Evolutionary conservation across 2,329 filamentous ascomycete genomes (phyloP).

Genomic region (Leptodontidium sp.): DNA sequence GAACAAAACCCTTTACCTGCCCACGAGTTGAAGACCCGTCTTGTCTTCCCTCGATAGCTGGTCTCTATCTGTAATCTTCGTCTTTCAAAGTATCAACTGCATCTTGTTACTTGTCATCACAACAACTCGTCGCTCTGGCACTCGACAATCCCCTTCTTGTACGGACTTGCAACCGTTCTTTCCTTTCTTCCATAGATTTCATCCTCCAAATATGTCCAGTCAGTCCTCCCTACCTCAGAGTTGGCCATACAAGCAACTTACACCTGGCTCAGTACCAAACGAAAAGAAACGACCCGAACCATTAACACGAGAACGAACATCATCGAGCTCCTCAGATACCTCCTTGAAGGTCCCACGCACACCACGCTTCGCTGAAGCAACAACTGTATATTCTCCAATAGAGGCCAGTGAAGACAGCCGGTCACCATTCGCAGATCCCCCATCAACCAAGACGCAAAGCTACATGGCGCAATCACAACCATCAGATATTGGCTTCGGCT

Average conservation of each 20-base stretch:
- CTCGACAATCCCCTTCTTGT: slow-evolving; percentile 35
- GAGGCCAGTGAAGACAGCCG: slow-evolving; percentile 57
- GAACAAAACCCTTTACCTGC: slow-evolving; percentile 44
- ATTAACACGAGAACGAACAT: slow-evolving; percentile 48
- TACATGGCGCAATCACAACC: slow-evolving; percentile 73
- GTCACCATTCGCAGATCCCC: slow-evolving; percentile 67
- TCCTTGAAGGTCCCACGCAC: slow-evolving; percentile 72
- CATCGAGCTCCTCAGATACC: slow-evolving; percentile 51
- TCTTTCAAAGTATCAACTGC: slow-evolving; percentile 25
- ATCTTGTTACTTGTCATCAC: slow-evolving; percentile 20
- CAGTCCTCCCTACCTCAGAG: slow-evolving; percentile 32
- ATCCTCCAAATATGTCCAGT: slow-evolving; percentile 40
- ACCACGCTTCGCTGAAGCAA: slow-evolving; percentile 83
- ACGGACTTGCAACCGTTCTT: slow-evolving; percentile 27
- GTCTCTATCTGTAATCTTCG: slow-evolving; percentile 47
- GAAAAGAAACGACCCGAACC: slow-evolving; percentile 44
- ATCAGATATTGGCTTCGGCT: slow-evolving; percentile 91
- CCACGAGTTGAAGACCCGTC: slow-evolving; percentile 39
- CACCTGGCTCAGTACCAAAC: slow-evolving; percentile 33
- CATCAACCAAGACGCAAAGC: slow-evolving; percentile 56
- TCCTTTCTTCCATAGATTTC: slow-evolving; percentile 28
- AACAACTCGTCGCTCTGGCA: slow-evolving; percentile 29
- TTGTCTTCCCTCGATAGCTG: slow-evolving; percentile 46
- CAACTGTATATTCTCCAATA: slow-evolving; percentile 79
- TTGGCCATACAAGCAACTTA: slow-evolving; percentile 37